Evolutionary conservation across 805 yeast genomes (phyloP).

Genomic region (Priceomyces haplophilus): DNA sequence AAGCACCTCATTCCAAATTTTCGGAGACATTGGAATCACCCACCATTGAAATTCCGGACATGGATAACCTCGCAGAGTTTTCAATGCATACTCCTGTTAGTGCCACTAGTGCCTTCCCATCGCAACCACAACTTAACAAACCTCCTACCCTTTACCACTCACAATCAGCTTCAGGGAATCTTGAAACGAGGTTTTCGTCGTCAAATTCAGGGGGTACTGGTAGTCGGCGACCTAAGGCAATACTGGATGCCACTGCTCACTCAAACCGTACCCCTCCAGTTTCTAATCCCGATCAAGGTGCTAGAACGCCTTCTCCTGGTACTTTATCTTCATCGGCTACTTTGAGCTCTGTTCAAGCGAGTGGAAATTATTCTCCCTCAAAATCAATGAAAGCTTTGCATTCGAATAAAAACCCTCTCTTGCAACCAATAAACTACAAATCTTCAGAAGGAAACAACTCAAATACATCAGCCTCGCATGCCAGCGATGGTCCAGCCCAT

Average conservation of each 20-base stretch:
- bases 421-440: conserved; percentile 56
- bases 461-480: neutral
- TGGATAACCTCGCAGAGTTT: conserved; percentile 42
- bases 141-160: conserved; percentile 44
- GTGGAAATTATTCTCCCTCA: conserved; percentile 35
- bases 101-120: conserved; percentile 7
- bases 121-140: conserved; percentile 30
- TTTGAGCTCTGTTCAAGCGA: conserved; percentile 9
- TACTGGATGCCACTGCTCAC: conserved; percentile 20
- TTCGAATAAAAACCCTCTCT: conserved; percentile 41
- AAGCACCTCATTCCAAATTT: conserved; percentile 10
- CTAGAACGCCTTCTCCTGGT: conserved; percentile 38
- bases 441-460: conserved; percentile 8
- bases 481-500: neutral
- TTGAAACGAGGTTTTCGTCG: conserved; percentile 27
- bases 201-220: conserved; percentile 23
- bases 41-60: conserved; percentile 67
- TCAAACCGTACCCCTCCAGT: conserved; percentile 38
- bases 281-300: conserved; percentile 29
- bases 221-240: conserved; percentile 40
- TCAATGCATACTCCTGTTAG: neutral
- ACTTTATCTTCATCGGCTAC: conserved; percentile 20
- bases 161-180: conserved; percentile 40
- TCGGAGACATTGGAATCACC: conserved; percentile 50
- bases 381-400: conserved; percentile 52